A percentile compares a stretch with the other conserved stretches of the same genome.
These are phyloP conservation scores for Tagetes patula DNA, from an alignment of 129 eudicot genomes.

Conservation along the genomic window DNA sequence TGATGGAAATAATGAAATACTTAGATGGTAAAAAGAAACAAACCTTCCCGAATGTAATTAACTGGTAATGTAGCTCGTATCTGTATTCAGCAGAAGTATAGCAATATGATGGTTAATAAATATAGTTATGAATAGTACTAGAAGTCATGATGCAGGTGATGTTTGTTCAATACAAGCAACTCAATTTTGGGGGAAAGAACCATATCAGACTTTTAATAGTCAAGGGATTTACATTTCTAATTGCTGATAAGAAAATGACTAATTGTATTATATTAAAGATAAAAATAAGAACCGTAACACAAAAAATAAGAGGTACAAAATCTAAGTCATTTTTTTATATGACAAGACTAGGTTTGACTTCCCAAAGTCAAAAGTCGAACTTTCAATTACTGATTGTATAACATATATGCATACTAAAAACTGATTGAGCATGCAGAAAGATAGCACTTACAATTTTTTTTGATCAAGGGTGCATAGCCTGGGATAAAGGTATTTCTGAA, in stretches of 20 bases:
- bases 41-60: conserved; percentile 88
- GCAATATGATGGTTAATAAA: conserved; percentile 2
- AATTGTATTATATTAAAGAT: not conserved
- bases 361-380: conserved; percentile 4
- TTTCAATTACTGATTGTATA: not conserved
- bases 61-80: conserved; percentile 69
- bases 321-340: not conserved
- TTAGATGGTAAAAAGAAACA: not conserved
- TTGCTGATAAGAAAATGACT: conserved; percentile 2
- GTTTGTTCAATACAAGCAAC: conserved; percentile 5
- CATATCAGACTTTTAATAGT: conserved; percentile 6
- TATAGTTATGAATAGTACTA: conserved; percentile 9
- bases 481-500: conserved; percentile 76
- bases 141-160: not conserved
- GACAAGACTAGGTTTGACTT: conserved; percentile 13
- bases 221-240: conserved; percentile 3
- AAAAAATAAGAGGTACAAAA: not conserved
- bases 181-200: not conserved
- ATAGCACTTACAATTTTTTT: conserved; percentile 45
- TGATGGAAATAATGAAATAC: not conserved
- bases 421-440: not conserved
- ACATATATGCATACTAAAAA: not conserved
- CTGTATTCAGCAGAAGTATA: conserved; percentile 35
- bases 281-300: not conserved
- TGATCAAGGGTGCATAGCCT: conserved; percentile 50